A percentile compares a stretch with the other conserved stretches of the same genome.
These are phyloP conservation scores for Verbascum thapsus DNA, from an alignment of 257 asterid species.

Conservation along the genomic window DNA sequence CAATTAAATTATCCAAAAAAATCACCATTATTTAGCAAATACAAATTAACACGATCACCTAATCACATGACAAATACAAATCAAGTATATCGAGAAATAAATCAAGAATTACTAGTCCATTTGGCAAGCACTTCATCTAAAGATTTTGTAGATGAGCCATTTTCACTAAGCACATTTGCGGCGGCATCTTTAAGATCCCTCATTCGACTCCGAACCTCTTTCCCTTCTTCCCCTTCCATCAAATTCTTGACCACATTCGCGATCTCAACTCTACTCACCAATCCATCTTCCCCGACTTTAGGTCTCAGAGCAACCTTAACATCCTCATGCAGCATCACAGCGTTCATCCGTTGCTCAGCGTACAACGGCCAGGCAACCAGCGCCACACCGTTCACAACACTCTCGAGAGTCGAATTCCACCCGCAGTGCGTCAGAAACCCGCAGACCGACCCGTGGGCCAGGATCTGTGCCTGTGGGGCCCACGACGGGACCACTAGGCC, in stretches of 20 bases:
- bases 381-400: conserved; percentile 40
- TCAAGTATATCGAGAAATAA: too few species aligned
- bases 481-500: conserved; percentile 41
- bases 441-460: conserved; percentile 31
- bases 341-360: conserved; percentile 62
- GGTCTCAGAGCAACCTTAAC: conserved; percentile 43
- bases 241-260: conserved; percentile 34
- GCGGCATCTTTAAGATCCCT: conserved; percentile 45
- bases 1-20: too few species aligned
- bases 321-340: conserved; percentile 39
- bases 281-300: conserved; percentile 31
- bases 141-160: conserved; percentile 39
- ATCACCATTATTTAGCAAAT: too few species aligned
- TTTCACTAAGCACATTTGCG: conserved; percentile 28
- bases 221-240: conserved; percentile 52
- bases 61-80: too few species aligned
- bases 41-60: too few species aligned
- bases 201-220: conserved; percentile 40
- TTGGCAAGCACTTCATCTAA: conserved; percentile 32
- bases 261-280: conserved; percentile 39
- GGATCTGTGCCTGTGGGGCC: conserved; percentile 43
- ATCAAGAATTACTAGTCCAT: conserved; percentile 24
- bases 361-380: conserved; percentile 58
- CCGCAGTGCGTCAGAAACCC: conserved; percentile 48
- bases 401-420: conserved; percentile 44